These are phyloP conservation scores for Prototheca wickerhamii DNA, from an alignment of 163 green algal genomes.

Conservation along the genomic window DNA sequence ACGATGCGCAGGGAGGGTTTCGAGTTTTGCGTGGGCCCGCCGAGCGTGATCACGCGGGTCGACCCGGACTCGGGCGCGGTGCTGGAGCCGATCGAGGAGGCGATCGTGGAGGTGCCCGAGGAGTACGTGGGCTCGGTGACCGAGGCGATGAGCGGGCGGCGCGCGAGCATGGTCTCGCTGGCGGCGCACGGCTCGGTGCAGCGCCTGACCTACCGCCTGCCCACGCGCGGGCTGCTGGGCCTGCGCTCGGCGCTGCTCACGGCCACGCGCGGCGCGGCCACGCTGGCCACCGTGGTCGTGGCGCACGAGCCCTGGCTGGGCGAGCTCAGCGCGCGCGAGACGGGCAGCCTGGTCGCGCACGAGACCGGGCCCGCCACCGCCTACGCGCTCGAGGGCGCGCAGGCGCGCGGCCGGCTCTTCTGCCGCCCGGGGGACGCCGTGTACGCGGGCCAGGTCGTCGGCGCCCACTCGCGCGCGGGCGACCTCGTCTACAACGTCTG, in stretches of 20 bases:
- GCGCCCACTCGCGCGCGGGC: conserved; percentile 83
- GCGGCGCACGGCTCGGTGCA: too few relatives aligned
- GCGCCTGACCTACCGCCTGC: conserved; percentile 60
- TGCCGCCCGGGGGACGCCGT: conserved; percentile 73
- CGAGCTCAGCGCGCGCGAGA: conserved; percentile 81
- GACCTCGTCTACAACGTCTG: conserved; percentile 94
- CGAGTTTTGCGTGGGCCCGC: conserved; percentile 92
- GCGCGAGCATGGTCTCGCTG: conserved; percentile 93
- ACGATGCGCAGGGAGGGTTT: conserved; percentile 97
- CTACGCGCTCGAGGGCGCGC: conserved; percentile 65
- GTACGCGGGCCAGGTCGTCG: conserved; percentile 90
- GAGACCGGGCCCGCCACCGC: conserved; percentile 74
- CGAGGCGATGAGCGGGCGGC: conserved; percentile 85
- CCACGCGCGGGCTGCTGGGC: conserved; percentile 52
- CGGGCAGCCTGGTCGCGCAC: conserved; percentile 79
- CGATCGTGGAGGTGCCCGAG: conserved; percentile 74
- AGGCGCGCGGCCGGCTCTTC: conserved; percentile 90
- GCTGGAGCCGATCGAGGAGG: conserved; percentile 92
- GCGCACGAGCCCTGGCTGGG: conserved; percentile 56
- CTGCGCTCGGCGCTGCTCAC: conserved; percentile 92
- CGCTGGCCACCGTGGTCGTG: conserved; percentile 92
- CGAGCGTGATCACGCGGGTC: conserved; percentile 70
- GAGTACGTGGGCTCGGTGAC: conserved; percentile 65
- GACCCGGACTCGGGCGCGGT: conserved; percentile 58
- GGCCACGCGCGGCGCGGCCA: conserved; percentile 86